Conservation (phyloP, 768 basidiomycete species). For the Hericium erinaceus region DNA sequence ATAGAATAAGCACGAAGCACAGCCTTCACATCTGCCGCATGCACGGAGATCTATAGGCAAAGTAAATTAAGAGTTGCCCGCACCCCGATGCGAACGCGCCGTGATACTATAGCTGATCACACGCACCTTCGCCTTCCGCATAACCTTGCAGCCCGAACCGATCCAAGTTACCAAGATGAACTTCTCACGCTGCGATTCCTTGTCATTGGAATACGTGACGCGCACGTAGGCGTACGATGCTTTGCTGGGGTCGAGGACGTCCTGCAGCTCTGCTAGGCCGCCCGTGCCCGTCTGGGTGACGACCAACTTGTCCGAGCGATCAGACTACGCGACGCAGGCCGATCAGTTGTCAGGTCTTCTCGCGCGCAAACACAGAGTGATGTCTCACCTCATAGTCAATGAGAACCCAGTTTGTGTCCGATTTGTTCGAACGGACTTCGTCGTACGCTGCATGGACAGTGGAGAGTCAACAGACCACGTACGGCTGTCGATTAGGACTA, state of each 20-base stretch:
- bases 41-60: constrained; percentile 73
- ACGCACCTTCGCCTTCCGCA: constrained; percentile 84
- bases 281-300: constrained; percentile 75
- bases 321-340: constrained; percentile 31
- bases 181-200: constrained; percentile 82
- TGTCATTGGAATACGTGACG: constrained; percentile 79
- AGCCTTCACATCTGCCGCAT: constrained; percentile 78
- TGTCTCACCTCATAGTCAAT: constrained; percentile 72
- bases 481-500: background rate
- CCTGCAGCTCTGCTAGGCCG: constrained; percentile 69
- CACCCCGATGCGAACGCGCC: background rate
- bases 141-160: constrained; percentile 73
- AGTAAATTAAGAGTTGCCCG: constrained; percentile 10
- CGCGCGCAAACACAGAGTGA: background rate
- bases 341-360: background rate
- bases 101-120: background rate
- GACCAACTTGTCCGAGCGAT: constrained; percentile 72
- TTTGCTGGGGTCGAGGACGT: constrained; percentile 58
- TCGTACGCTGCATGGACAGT: constrained; percentile 54
- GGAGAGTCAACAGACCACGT: background rate
- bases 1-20: constrained; percentile 74
- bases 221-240: constrained; percentile 83
- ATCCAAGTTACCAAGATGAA: constrained; percentile 84
- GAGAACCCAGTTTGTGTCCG: constrained; percentile 83
- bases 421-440: constrained; percentile 79